Evolutionary conservation across 208 protist genomes (phyloP).

Genomic region (Lotmaria passim): DNA sequence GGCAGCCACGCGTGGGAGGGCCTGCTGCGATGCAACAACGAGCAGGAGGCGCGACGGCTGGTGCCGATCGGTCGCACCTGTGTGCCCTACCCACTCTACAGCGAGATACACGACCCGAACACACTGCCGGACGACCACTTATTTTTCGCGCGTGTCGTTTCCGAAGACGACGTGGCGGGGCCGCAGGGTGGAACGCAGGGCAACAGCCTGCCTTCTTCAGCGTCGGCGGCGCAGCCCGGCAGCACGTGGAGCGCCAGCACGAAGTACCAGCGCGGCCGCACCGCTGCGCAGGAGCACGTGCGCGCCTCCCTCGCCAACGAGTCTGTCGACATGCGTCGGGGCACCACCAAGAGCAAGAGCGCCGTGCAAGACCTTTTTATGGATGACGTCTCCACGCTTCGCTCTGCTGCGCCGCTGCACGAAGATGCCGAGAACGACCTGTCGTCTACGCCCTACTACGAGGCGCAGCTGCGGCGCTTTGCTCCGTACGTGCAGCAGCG

Average conservation of each 20-base stretch:
- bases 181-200: neutral
- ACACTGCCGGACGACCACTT: conserved; percentile 44
- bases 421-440: conserved; percentile 18
- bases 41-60: conserved; percentile 43
- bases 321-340: neutral
- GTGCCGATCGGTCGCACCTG: conserved; percentile 66
- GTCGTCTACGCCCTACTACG: conserved; percentile 51
- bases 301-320: conserved; percentile 6
- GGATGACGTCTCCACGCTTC: neutral
- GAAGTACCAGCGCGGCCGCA: conserved; percentile 11
- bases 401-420: neutral
- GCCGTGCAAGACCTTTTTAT: neutral
- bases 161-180: conserved; percentile 17
- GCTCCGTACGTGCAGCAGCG: conserved; percentile 53
- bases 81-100: conserved; percentile 78
- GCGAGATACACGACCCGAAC: conserved; percentile 46
- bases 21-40: conserved; percentile 47
- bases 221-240: neutral
- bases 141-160: conserved; percentile 59
- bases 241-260: conserved; percentile 1
- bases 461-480: conserved; percentile 42
- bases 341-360: neutral
- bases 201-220: neutral
- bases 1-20: conserved; percentile 64
- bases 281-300: conserved; percentile 23